These are phyloP conservation scores for Clonostachys solani DNA, from an alignment of 2,329 filamentous ascomycete genomes.

Conservation along the genomic window DNA sequence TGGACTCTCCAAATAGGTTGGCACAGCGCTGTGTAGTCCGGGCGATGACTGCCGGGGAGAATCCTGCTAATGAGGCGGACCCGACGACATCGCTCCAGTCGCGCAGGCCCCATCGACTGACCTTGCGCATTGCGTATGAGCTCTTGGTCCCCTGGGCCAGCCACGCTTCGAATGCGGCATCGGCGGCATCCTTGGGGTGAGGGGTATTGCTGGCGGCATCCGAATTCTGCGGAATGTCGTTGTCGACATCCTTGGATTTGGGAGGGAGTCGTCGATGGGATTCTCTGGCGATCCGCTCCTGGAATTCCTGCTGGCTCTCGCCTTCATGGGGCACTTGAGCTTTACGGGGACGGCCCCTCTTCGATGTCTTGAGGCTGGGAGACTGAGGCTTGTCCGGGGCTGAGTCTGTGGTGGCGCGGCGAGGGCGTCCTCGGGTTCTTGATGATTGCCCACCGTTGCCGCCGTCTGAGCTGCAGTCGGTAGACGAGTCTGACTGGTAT, in stretches of 20 bases:
- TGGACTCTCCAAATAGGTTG: constrained; percentile 68
- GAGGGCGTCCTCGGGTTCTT: constrained; percentile 11
- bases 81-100: constrained; percentile 88
- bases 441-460: neutral
- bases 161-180: constrained; percentile 11
- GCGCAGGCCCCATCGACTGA: constrained; percentile 36
- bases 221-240: constrained; percentile 23
- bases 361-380: neutral
- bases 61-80: constrained; percentile 70
- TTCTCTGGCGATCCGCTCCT: constrained; percentile 37
- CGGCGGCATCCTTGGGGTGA: constrained; percentile 15
- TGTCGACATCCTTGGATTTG: constrained; percentile 22
- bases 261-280: constrained; percentile 21
- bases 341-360: constrained; percentile 34
- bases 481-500: constrained; percentile 30
- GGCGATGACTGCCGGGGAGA: constrained; percentile 59
- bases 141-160: neutral
- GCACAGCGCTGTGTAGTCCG: constrained; percentile 72
- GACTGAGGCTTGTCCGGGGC: neutral
- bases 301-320: neutral
- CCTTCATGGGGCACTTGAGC: constrained; percentile 29
- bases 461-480: constrained; percentile 26
- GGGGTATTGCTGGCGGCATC: constrained; percentile 14
- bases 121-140: neutral
- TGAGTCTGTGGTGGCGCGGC: constrained; percentile 10